phyloP scores from a whole-genome alignment of 805 yeast species.

The Teunomyces aglyptinius region DNA sequence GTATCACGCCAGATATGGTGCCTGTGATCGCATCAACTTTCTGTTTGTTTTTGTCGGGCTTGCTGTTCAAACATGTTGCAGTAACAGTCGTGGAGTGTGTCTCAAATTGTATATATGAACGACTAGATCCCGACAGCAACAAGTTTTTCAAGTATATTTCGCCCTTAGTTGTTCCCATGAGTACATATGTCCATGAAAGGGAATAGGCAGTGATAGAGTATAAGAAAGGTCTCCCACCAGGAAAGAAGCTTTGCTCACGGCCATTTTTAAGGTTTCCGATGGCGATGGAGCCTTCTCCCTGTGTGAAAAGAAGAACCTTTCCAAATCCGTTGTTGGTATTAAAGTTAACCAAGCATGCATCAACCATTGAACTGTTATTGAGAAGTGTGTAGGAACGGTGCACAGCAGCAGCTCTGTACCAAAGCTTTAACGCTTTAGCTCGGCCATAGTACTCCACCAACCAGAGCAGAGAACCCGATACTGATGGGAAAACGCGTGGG shows the following conservation, averaged over 20 bases:
- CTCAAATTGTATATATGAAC: constrained; percentile 19
- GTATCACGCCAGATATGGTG: constrained; percentile 20
- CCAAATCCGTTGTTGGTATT: constrained; percentile 18
- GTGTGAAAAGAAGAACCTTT: constrained; percentile 28
- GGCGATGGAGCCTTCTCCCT: constrained; percentile 26
- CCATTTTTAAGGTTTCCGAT: constrained; percentile 35
- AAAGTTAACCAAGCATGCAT: constrained; percentile 25
- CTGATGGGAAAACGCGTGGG: constrained; percentile 39
- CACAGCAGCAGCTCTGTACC: constrained; percentile 37
- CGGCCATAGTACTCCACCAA: constrained; percentile 45
- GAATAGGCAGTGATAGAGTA: constrained; percentile 18
- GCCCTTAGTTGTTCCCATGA: constrained; percentile 28
- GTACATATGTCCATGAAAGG: constrained; percentile 33
- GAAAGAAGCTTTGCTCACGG: constrained; percentile 36
- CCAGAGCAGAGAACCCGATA: constrained; percentile 46
- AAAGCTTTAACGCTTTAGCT: constrained; percentile 28
- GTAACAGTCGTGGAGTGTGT: constrained; percentile 12
- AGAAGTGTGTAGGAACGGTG: constrained; percentile 29
- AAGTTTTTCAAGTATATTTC: constrained; percentile 33
- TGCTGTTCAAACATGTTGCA: constrained; percentile 17
- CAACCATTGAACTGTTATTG: constrained; percentile 24
- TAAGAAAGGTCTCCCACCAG: constrained; percentile 23
- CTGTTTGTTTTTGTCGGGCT: constrained; percentile 22
- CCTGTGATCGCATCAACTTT: constrained; percentile 27
- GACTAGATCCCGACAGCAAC: constrained; percentile 22